Evolutionary conservation across 768 basidiomycete genomes (phyloP), one percentile per base, ranked within the genome.

Genomic region (Gelatoporia subvermispora): DNA sequence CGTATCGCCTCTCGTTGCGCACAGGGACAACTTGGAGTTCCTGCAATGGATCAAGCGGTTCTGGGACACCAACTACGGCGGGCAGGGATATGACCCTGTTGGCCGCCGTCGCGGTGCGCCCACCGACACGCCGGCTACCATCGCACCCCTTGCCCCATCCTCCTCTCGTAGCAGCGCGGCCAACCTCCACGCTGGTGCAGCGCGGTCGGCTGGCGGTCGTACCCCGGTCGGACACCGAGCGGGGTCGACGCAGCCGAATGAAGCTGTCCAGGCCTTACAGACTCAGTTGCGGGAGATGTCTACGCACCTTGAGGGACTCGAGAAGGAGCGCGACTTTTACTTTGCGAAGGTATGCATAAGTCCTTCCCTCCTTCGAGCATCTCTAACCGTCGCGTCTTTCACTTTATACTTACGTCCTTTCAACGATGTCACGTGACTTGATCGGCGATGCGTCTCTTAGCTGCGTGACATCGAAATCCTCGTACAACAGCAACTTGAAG

Each of bases 291-390:
- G 80, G 53, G 96, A 98, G 53, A 75, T 96, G 72, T 79, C 81
- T 31, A 65, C 72, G 0, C 87, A 91, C 61, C 71, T 96, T 55
- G 93, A 94, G 63, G 89, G 90, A 1, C 72, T 98, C 35, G 93
- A 98, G 75, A 97, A 93, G 73, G 96, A 99, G 70, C 74, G 94
- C 40, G 94, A 98, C 66, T 98, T 99, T 68, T 99, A 99, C 70
- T 99, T 98, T 67, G 84, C 88, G 61, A 99, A 97, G 81, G 94
- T 95, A 57, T 41, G 76, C 59, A 23, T n/a, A 31, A 25, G 35
- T 21, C 28, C 20, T 23, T 41, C 28, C 50, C 45, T 46, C 39
- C 39, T 11, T 44, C 20, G 18, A 10, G 15, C 1, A 13, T 24
- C 21, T 9, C 34, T 31, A 31, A 7, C 38, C 7, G 7, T 17